A percentile compares a stretch with the other conserved stretches of the same genome.
These are phyloP conservation scores for Paracoccidioides lutzii DNA, from an alignment of 2,329 filamentous ascomycete genomes.

Conservation along the genomic window DNA sequence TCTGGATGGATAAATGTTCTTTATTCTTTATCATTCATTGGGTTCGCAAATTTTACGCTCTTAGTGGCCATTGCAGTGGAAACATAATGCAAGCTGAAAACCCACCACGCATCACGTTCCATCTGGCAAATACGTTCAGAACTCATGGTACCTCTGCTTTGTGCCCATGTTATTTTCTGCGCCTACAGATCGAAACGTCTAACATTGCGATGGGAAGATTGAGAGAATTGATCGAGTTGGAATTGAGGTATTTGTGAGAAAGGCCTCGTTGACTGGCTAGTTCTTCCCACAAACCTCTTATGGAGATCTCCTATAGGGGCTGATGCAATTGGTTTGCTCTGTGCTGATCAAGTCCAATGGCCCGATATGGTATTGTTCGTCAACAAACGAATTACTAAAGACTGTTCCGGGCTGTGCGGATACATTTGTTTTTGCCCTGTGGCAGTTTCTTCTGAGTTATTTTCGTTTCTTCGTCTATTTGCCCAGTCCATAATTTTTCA, in stretches of 20 bases:
- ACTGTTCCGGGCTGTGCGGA: neutral
- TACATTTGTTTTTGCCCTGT: neutral
- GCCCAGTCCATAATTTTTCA: neutral
- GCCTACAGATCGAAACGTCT: constrained; percentile 1
- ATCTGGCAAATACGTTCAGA: constrained; percentile 5
- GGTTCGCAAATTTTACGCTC: neutral
- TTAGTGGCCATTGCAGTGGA: neutral
- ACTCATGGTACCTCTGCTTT: neutral
- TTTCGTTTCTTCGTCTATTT: neutral
- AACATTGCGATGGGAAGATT: constrained; percentile 3
- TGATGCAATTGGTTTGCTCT: neutral
- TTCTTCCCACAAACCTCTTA: too few relatives aligned
- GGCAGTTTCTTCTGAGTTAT: too few relatives aligned
- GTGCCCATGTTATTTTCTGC: neutral
- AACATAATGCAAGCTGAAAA: neutral
- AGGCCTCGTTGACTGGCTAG: too few relatives aligned
- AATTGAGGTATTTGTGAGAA: too few relatives aligned
- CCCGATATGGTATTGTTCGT: neutral
- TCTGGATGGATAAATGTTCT: neutral
- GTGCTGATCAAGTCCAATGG: neutral
- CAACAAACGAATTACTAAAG: neutral
- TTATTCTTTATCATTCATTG: neutral
- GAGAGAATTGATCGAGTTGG: neutral
- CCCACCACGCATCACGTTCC: constrained; percentile 11
- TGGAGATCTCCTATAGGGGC: neutral